Percentiles rank a stretch among this genome's conserved stretches.
phyloP scores from a whole-genome alignment of 2,329 filamentous ascomycete genomes.

The Ophiostoma pallidulum region DNA sequence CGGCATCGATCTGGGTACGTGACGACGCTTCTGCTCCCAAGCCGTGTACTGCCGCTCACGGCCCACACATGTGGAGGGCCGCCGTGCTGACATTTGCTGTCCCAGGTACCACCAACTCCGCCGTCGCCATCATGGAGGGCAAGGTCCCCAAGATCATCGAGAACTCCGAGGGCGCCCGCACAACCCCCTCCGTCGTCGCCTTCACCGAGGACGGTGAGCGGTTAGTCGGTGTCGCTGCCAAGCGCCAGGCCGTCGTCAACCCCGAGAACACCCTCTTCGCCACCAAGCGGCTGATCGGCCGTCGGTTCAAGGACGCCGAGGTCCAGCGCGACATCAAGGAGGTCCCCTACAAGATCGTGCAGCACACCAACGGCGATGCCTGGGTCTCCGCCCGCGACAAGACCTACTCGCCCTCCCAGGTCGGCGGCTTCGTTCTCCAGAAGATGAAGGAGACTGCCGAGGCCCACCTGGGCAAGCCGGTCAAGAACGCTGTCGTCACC shows the following conservation, averaged over 20 bases:
- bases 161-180: slow-evolving; percentile 88
- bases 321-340: slow-evolving; percentile 96
- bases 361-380: slow-evolving; percentile 92
- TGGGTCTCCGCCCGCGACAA: slow-evolving; percentile 90
- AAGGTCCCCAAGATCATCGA: slow-evolving; percentile 93
- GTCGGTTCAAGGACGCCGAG: slow-evolving; percentile 89
- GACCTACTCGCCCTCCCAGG: slow-evolving; percentile 97
- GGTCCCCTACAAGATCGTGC: slow-evolving; percentile 96
- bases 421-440: slow-evolving; percentile 89
- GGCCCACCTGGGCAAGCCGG: slow-evolving; percentile 83
- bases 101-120: slow-evolving; percentile 88
- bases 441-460: slow-evolving; percentile 99
- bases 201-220: slow-evolving; percentile 94
- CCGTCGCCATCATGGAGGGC: slow-evolving; percentile 95
- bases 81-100: not conserved
- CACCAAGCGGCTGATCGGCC: slow-evolving; percentile 96
- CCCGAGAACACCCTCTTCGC: slow-evolving; percentile 97
- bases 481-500: slow-evolving; percentile 95
- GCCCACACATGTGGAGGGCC: no score
- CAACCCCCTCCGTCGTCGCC: slow-evolving; percentile 88
- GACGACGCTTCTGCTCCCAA: no score
- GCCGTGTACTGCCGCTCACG: no score
- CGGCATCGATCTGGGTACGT: slow-evolving; percentile 89
- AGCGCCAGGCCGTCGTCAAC: slow-evolving; percentile 97
- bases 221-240: slow-evolving; percentile 91